These are phyloP conservation scores for Bacterosira constricta DNA, from an alignment of 108 stramenopile genomes.

Conservation along the genomic window DNA sequence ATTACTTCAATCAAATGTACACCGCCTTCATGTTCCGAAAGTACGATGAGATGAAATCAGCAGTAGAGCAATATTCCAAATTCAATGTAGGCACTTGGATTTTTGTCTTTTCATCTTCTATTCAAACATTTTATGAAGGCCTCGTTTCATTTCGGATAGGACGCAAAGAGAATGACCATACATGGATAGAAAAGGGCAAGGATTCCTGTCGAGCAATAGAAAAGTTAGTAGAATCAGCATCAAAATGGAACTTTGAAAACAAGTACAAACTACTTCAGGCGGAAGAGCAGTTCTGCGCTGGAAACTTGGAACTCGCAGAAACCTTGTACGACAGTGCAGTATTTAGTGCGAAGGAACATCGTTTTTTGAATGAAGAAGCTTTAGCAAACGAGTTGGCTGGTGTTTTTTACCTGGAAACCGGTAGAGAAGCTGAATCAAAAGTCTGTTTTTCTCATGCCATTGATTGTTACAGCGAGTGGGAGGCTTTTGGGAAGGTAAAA, in stretches of 20 bases:
- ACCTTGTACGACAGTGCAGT: not conserved
- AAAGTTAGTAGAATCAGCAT: not conserved
- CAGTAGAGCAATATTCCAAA: not conserved
- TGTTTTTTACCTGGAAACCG: not conserved
- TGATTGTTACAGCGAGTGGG: not conserved
- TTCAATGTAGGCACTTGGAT: no score
- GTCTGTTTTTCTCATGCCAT: not conserved
- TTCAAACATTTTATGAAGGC: constrained; percentile 16
- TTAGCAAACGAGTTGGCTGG: not conserved
- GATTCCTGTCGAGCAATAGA: not conserved
- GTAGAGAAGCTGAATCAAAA: not conserved
- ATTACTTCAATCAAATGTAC: not conserved
- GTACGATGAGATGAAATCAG: not conserved
- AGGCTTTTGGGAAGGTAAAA: no score
- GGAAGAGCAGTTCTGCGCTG: not conserved
- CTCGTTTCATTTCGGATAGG: not conserved
- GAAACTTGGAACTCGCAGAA: constrained; percentile 8
- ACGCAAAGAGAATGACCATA: not conserved
- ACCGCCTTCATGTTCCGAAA: not conserved
- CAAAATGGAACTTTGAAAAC: not conserved
- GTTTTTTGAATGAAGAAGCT: constrained; percentile 4
- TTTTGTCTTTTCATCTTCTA: no score
- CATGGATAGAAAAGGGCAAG: not conserved
- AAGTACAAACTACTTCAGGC: not conserved
- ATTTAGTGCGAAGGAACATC: not conserved